A percentile compares a stretch with the other conserved stretches of the same genome.
These are phyloP conservation scores for Lasiosphaeris hirsuta DNA, from an alignment of 495 filamentous ascomycete species.

Conservation along the genomic window DNA sequence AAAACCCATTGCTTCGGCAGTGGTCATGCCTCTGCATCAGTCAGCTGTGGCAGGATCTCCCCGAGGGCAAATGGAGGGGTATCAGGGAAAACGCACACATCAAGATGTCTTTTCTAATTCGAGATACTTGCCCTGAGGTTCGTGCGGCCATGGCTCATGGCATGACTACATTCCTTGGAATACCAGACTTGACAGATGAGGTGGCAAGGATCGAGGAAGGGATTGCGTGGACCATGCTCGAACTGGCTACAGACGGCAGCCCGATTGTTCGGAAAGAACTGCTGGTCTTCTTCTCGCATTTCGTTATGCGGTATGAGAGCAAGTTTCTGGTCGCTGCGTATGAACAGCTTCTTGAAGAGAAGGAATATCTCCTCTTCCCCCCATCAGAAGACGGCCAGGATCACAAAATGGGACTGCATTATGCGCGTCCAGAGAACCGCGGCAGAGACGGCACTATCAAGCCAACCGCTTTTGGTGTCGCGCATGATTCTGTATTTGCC, in stretches of 20 bases:
- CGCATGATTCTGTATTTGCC: slow-evolving; percentile 83
- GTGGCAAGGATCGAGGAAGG: slow-evolving; percentile 86
- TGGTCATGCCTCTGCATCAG: slow-evolving; percentile 97
- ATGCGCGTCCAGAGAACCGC: slow-evolving; percentile 47
- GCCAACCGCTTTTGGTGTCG: slow-evolving; percentile 53
- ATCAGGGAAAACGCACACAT: slow-evolving; percentile 77
- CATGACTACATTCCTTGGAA: slow-evolving; percentile 88
- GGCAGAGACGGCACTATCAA: slow-evolving; percentile 49
- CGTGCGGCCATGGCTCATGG: slow-evolving; percentile 90
- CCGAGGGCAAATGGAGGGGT: slow-evolving; percentile 91
- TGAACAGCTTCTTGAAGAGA: slow-evolving; percentile 85
- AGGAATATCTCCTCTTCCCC: slow-evolving; percentile 55
- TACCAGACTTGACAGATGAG: slow-evolving; percentile 87
- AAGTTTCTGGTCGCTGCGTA: slow-evolving; percentile 90
- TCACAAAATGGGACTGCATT: slow-evolving; percentile 55
- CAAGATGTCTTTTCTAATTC: slow-evolving; percentile 72
- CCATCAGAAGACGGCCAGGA: slow-evolving; percentile 51
- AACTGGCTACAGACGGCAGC: slow-evolving; percentile 87
- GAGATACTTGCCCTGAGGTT: slow-evolving; percentile 93
- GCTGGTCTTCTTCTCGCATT: slow-evolving; percentile 87
- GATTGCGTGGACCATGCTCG: slow-evolving; percentile 76
- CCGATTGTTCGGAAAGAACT: slow-evolving; percentile 91
- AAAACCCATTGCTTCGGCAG: slow-evolving; percentile 86
- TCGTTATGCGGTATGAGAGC: slow-evolving; percentile 84
- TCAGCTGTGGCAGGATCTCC: slow-evolving; percentile 86